Base-by-base conservation (phyloP, 768 basidiomycete genomes). In the Tulasnella calospora region DNA sequence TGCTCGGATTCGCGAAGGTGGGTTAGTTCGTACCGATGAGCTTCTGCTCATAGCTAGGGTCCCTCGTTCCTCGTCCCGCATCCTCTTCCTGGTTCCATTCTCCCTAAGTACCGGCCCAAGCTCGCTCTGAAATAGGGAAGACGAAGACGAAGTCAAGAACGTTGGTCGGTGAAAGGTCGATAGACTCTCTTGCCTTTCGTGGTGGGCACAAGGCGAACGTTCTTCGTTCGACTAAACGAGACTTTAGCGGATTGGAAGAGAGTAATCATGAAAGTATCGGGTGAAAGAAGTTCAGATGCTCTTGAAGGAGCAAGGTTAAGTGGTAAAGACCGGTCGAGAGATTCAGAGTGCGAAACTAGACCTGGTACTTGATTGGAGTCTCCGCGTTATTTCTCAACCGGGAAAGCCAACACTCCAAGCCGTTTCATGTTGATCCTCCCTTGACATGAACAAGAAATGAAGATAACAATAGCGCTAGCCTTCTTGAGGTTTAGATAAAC, bases 61-160 rank as follows among this genome's bases (percentile, higher is more conserved):
- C n/a, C n/a, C n/a, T n/a, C n/a, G n/a, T n/a, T n/a, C n/a, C n/a
- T n/a, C n/a, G n/a, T n/a, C n/a, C n/a, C n/a, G n/a, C n/a, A n/a
- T n/a, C n/a, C n/a, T n/a, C n/a, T n/a, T n/a, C n/a, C n/a, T n/a
- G n/a, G 96, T 74, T 90, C 87, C 1, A 99, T 83, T 21, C 93
- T 92, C 75, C 88, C 88, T n/a, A 96, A 85, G 83, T 98, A 99
- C 77, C 87, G 88, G 80, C 92, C 88, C 55, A 98, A 86, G 0
- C 94, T 93, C 81, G 89, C 87, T 44, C 88, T 87, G 2, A 98
- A 88, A 79, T 91, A 88, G 19, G 95, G 96, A 4, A 98, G 89
- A 0, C 96, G 96, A 13, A 98, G 87, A 77, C 94, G 90, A 15
- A 92, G 92, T 44, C 94, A 81, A 23, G 78, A 79, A 27, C 80